Conservation (phyloP, 805 yeast species). For the Yarrowia keelungensis region DNA sequence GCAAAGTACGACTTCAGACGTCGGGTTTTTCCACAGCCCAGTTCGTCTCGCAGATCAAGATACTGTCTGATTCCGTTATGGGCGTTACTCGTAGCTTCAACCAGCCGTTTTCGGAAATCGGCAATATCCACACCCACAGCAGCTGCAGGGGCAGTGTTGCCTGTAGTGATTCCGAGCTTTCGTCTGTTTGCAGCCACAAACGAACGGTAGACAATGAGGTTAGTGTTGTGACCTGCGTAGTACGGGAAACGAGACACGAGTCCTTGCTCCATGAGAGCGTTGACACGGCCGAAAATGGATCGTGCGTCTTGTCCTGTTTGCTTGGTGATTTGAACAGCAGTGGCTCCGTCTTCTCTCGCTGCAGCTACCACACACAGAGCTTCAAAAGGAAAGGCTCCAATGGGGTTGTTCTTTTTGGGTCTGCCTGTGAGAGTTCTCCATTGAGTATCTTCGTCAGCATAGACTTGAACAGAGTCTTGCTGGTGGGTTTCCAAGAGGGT, state of each 20-base stretch:
- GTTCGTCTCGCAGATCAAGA: slow-evolving; percentile 52
- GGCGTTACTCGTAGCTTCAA: slow-evolving; percentile 47
- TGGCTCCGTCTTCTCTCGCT: slow-evolving; percentile 51
- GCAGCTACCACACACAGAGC: slow-evolving; percentile 52
- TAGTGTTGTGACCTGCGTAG: slow-evolving; percentile 49
- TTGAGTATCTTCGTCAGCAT: slow-evolving; percentile 49
- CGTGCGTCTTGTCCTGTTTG: slow-evolving; percentile 54
- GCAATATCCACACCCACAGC: slow-evolving; percentile 43
- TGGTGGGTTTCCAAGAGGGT: background rate
- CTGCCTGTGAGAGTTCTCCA: slow-evolving; percentile 51
- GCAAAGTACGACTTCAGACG: slow-evolving; percentile 44
- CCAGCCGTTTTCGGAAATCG: slow-evolving; percentile 44
- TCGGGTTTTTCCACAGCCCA: slow-evolving; percentile 50
- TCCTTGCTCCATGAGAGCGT: slow-evolving; percentile 48
- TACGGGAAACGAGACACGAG: slow-evolving; percentile 50
- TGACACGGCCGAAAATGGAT: slow-evolving; percentile 51
- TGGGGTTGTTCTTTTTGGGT: slow-evolving; percentile 46
- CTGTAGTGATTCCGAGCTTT: slow-evolving; percentile 26
- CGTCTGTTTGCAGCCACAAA: slow-evolving; percentile 50
- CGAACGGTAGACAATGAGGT: slow-evolving; percentile 48
- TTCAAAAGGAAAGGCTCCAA: slow-evolving; percentile 53
- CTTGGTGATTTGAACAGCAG: slow-evolving; percentile 50
- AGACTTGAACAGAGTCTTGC: slow-evolving; percentile 41
- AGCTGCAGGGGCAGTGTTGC: slow-evolving; percentile 14
- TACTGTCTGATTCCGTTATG: slow-evolving; percentile 49